These are phyloP conservation scores for Tetramitus jugosus DNA, from an alignment of 208 protist genomes.

Conservation along the genomic window DNA sequence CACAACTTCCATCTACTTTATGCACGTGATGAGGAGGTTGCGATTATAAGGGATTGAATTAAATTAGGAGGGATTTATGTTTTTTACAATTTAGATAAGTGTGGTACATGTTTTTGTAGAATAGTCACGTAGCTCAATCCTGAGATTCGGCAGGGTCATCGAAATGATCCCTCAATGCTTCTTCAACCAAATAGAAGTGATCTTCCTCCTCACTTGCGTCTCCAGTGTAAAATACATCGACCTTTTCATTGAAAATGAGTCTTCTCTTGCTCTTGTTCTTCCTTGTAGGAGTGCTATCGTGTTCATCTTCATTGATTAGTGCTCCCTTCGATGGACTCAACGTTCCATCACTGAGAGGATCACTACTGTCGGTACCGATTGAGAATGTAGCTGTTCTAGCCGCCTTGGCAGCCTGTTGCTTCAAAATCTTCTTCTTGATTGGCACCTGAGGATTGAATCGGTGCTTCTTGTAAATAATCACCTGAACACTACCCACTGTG, in stretches of 20 bases:
- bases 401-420: not conserved
- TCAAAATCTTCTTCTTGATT: not conserved
- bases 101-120: too few species aligned
- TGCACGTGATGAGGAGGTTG: not conserved
- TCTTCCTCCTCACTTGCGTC: not conserved
- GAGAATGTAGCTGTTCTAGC: not conserved
- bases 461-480: too few species aligned
- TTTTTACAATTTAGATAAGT: too few species aligned
- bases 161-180: not conserved
- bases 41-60: too few species aligned
- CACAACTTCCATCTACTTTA: not conserved
- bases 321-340: not conserved
- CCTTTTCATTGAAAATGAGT: not conserved
- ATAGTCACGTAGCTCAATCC: too few species aligned
- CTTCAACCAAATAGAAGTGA: not conserved
- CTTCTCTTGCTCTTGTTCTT: not conserved
- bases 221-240: conserved; percentile 4
- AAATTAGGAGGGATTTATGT: too few species aligned
- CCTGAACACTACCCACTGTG: too few species aligned
- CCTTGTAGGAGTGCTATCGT: not conserved
- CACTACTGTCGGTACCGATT: not conserved
- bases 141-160: too few species aligned
- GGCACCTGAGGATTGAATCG: too few species aligned
- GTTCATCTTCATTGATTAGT: not conserved
- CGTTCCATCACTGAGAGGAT: not conserved